Evolutionary conservation across 2,329 filamentous ascomycete species (phyloP).

Genomic region (Colletotrichum sp.): DNA sequence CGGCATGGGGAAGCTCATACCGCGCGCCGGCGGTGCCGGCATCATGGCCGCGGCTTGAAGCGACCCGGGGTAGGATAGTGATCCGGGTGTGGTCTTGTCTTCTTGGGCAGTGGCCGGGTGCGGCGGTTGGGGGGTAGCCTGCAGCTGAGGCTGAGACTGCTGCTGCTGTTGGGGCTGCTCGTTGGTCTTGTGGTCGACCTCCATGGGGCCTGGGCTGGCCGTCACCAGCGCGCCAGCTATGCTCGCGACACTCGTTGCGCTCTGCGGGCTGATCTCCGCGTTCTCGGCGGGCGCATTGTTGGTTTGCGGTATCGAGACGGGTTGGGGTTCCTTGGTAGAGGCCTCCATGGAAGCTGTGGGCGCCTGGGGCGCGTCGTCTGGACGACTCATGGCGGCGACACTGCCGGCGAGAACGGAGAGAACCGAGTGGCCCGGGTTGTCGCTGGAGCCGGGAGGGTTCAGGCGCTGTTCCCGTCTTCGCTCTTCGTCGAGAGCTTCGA

Average conservation of each 20-base stretch:
- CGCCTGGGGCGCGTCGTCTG: constrained; percentile 56
- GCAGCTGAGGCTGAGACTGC: constrained; percentile 48
- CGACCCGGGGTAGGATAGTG: constrained; percentile 61
- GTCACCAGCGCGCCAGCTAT: constrained; percentile 49
- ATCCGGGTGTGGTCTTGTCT: constrained; percentile 53
- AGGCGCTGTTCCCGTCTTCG: constrained; percentile 43
- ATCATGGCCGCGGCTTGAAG: constrained; percentile 48
- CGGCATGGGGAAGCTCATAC: constrained; percentile 64
- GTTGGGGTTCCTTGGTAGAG: constrained; percentile 34
- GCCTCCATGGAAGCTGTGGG: constrained; percentile 50
- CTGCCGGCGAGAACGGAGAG: constrained; percentile 61
- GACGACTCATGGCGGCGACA: constrained; percentile 58
- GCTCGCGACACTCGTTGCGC: constrained; percentile 42
- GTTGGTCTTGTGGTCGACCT: constrained; percentile 51
- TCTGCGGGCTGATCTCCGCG: constrained; percentile 49
- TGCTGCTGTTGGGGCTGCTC: constrained; percentile 30
- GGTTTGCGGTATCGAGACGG: constrained; percentile 32
- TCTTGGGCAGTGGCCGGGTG: constrained; percentile 53
- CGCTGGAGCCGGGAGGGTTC: constrained; percentile 50
- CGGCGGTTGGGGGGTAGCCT: constrained; percentile 42
- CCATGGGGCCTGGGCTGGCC: constrained; percentile 59
- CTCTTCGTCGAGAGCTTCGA: constrained; percentile 60
- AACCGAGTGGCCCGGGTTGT: constrained; percentile 59
- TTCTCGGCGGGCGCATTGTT: constrained; percentile 41
- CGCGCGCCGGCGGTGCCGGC: constrained; percentile 51